Evolutionary conservation across 1,139 yeast species (phyloP).

Genomic region (Yamadazyma membranifaciens): DNA sequence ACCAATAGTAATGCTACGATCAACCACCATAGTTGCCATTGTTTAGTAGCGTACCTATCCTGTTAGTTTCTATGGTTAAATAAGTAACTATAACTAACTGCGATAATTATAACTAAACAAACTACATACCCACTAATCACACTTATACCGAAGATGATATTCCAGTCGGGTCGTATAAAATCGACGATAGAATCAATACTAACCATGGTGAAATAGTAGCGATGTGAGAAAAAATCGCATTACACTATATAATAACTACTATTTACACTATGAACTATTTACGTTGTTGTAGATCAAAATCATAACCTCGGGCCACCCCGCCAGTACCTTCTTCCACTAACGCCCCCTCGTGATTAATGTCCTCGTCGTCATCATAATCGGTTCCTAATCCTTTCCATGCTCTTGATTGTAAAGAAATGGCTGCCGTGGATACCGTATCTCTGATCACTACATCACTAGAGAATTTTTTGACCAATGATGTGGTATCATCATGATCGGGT

Average conservation of each 20-base stretch:
- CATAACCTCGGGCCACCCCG: slow-evolving; percentile 90
- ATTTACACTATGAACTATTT: background rate
- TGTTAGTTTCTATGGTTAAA: background rate
- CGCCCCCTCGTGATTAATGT: slow-evolving; percentile 61
- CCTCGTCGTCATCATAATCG: slow-evolving; percentile 53
- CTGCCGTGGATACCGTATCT: slow-evolving; percentile 88
- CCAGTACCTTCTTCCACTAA: slow-evolving; percentile 73
- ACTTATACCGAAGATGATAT: background rate
- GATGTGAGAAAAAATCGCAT: background rate
- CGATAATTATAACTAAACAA: no score
- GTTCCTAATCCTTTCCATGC: slow-evolving; percentile 92
- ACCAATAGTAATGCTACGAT: background rate
- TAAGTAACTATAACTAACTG: no score
- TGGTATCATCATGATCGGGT: slow-evolving; percentile 22
- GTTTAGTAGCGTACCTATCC: background rate
- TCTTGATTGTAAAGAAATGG: slow-evolving; percentile 67
- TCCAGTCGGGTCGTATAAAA: background rate
- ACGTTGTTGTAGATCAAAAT: slow-evolving; percentile 23
- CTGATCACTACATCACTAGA: slow-evolving; percentile 63
- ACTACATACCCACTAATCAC: slow-evolving; percentile 1
- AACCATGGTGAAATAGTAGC: background rate
- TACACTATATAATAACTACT: background rate
- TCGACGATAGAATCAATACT: slow-evolving; percentile 6
- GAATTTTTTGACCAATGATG: slow-evolving; percentile 55
- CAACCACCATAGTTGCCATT: background rate